Evolutionary conservation across 1,139 yeast genomes (phyloP), one percentile per base, ranked within the genome.

Genomic region (Candida pseudoviswanathii): DNA sequence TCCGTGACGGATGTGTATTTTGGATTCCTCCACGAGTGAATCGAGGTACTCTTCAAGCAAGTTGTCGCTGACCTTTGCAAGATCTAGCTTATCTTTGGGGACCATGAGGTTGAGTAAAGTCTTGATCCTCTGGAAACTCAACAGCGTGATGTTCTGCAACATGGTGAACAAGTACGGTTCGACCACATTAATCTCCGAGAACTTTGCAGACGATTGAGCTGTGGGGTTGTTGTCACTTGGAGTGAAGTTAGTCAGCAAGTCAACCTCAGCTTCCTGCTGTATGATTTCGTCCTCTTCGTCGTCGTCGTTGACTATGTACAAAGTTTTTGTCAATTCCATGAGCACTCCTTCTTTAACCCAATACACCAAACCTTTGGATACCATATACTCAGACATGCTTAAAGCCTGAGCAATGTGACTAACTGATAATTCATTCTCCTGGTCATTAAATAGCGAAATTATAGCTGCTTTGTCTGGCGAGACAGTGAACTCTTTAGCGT

Each of bases 381-480:
- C 80, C 36, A 66, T 52, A 48, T 74, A 75, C 10, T 66, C 57
- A 2, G 75, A 65, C 77, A 79, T 73, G 34, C 66, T 66, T 34
- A 75, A 59, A 0, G 51, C 46, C 2, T 57, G 51, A 4, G 64
- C 55, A 1, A 80, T 60, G 3, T 62, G 56, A n/a, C 57, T 65
- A 3, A 65, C 57, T 0, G 72, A 59, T 8, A 70, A 49, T 26
- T 60, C 64, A 21, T 61, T 62, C 8, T 58, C 56, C 22, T 61
- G 60, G 1, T 69, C 78, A 49, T 81, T 71, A 59, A 89, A 88
- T 37, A 78, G 65, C 21, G 73, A 66, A 21, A 89, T 78, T 2
- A 86, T 80, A 0, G 86, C 73, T 1, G 96, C 96, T 55, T 85
- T 84, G 31, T 82, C 86, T 0, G 96, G 86, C 0, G 86, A 66